phyloP scores from a whole-genome alignment of 768 basidiomycete species.

The Auriculariales sp. region DNA sequence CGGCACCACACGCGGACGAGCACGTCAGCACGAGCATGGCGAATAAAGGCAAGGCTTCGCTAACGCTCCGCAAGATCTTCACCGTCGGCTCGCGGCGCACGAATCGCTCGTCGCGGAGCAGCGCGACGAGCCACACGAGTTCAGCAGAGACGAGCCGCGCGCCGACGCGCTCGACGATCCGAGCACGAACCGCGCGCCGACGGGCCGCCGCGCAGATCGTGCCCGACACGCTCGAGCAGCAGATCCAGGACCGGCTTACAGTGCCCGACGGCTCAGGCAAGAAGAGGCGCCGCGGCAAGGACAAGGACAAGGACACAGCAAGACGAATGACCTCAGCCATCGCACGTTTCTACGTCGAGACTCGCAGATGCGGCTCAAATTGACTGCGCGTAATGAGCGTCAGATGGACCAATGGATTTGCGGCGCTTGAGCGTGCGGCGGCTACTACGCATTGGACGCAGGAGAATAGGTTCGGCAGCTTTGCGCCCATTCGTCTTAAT shows the following conservation, averaged over 20 bases:
- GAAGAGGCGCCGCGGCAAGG: too few species aligned
- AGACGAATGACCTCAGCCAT: constrained; percentile 55
- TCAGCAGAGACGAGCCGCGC: constrained; percentile 6
- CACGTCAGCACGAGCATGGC: background rate
- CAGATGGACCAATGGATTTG: constrained; percentile 98
- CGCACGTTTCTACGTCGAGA: constrained; percentile 91
- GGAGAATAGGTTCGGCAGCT: constrained; percentile 82
- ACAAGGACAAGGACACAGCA: constrained; percentile 34
- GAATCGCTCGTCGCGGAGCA: background rate
- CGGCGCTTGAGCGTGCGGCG: constrained; percentile 72
- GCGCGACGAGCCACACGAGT: background rate
- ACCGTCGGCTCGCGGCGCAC: background rate
- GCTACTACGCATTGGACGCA: constrained; percentile 63
- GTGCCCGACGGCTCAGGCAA: too few species aligned
- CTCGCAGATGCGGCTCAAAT: constrained; percentile 75
- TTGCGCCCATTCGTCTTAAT: constrained; percentile 83
- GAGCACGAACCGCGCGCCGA: constrained; percentile 27
- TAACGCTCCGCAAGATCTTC: background rate
- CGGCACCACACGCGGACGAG: background rate
- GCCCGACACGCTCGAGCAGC: background rate
- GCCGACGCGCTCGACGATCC: constrained; percentile 59
- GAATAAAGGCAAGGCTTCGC: background rate
- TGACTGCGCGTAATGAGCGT: constrained; percentile 83
- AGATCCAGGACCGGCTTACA: background rate
- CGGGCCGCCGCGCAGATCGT: background rate